Percentiles rank a stretch among this genome's conserved stretches.
phyloP scores from a whole-genome alignment of 441 rosid genomes.

The Oxalis stricta region DNA sequence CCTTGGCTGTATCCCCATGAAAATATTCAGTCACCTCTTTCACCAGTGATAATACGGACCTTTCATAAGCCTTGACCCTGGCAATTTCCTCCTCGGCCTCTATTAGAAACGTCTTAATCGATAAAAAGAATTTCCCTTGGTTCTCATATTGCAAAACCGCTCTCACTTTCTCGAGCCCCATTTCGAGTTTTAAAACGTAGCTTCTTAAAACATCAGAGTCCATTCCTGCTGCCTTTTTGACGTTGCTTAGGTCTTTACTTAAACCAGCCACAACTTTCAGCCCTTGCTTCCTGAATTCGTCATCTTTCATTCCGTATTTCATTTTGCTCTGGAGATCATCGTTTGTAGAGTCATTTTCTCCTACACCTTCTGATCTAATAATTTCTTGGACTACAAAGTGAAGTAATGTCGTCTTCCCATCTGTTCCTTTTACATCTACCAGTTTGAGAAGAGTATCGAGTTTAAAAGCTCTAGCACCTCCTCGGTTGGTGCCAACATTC shows the following conservation, averaged over 20 bases:
- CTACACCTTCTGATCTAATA: constrained; percentile 60
- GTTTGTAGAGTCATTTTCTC: constrained; percentile 21
- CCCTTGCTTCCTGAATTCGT: constrained; percentile 75
- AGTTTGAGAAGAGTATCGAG: constrained; percentile 91
- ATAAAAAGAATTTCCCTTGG: constrained; percentile 52
- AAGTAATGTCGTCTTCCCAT: constrained; percentile 90
- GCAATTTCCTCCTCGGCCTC: constrained; percentile 77
- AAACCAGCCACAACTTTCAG: constrained; percentile 80
- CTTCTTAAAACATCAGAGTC: constrained; percentile 87
- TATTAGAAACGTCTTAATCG: constrained; percentile 49
- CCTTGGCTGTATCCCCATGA: constrained; percentile 76
- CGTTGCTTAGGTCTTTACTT: constrained; percentile 68
- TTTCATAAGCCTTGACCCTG: constrained; percentile 56
- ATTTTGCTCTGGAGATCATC: constrained; percentile 23
- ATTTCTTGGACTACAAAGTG: constrained; percentile 98
- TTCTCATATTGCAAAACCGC: constrained; percentile 53
- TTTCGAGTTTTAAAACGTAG: constrained; percentile 69
- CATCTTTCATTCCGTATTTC: constrained; percentile 25
- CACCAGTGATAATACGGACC: constrained; percentile 54
- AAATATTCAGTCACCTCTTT: constrained; percentile 87
- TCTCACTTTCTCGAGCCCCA: constrained; percentile 68
- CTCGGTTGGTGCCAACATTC: constrained; percentile 96
- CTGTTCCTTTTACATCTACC: constrained; percentile 91
- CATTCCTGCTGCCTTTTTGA: constrained; percentile 93
- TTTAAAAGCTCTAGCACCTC: constrained; percentile 89